Conservation (phyloP, 768 basidiomycete species). For the Pleurotus cornucopiae region DNA sequence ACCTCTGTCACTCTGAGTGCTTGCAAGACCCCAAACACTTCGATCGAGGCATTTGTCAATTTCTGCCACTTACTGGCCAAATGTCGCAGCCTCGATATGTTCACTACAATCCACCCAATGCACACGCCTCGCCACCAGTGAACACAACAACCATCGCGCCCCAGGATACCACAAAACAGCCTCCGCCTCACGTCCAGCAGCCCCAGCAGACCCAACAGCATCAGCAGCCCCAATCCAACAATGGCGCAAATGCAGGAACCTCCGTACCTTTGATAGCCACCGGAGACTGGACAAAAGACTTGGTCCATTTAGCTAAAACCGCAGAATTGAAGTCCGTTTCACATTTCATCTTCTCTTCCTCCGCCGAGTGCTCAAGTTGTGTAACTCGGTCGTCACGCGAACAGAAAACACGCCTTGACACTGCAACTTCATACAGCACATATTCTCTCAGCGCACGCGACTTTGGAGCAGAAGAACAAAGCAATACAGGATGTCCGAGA, state of each 20-base stretch:
- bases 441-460: constrained; percentile 78
- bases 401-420: constrained; percentile 79
- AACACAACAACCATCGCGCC: constrained; percentile 20
- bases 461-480: constrained; percentile 72
- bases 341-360: neutral
- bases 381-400: neutral
- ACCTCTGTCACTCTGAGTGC: constrained; percentile 13
- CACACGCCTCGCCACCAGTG: constrained; percentile 15
- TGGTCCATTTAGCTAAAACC: constrained; percentile 82
- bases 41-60: constrained; percentile 22
- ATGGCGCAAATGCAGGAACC: constrained; percentile 16
- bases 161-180: constrained; percentile 24
- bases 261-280: constrained; percentile 61
- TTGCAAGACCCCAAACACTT: constrained; percentile 35
- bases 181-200: constrained; percentile 16
- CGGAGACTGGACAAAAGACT: constrained; percentile 84
- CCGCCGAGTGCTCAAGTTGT: neutral
- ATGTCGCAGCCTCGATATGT: constrained; percentile 44
- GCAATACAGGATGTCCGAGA: constrained; percentile 78
- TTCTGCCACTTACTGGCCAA: constrained; percentile 21
- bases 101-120: constrained; percentile 29
- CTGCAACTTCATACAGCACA: constrained; percentile 85
- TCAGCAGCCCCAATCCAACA: constrained; percentile 8
- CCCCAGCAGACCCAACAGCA: constrained; percentile 17
- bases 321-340: constrained; percentile 79